Conservation (phyloP, 169 alveolate genomes). For the Eimeria acervulina region DNA sequence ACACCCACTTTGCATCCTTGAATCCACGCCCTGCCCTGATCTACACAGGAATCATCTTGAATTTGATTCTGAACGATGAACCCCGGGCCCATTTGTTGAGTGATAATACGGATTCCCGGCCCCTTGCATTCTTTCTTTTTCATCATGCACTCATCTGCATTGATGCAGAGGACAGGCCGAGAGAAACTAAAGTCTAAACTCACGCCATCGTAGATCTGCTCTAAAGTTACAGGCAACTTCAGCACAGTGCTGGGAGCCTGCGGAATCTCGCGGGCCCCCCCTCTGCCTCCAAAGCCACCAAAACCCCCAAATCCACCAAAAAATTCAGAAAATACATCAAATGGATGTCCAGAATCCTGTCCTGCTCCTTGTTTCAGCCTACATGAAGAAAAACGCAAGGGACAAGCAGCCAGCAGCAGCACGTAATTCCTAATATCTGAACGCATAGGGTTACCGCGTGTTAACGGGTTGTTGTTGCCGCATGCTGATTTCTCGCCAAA, state of each 20-base stretch:
- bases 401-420: neutral
- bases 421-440: too few species aligned
- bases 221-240: conserved; percentile 84
- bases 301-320: conserved; percentile 68
- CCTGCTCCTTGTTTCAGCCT: conserved; percentile 78
- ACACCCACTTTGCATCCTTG: conserved; percentile 79
- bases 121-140: conserved; percentile 87
- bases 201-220: conserved; percentile 86
- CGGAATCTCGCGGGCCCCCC: conserved; percentile 75
- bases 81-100: conserved; percentile 89
- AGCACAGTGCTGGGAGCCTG: conserved; percentile 83
- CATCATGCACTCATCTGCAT: conserved; percentile 86
- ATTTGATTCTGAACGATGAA: conserved; percentile 88
- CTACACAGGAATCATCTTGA: conserved; percentile 87
- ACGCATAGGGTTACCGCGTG: too few species aligned
- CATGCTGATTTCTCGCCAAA: too few species aligned
- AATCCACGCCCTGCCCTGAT: conserved; percentile 87
- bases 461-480: too few species aligned
- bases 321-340: conserved; percentile 73
- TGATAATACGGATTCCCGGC: conserved; percentile 85
- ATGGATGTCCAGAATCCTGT: conserved; percentile 11
- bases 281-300: conserved; percentile 81
- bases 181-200: conserved; percentile 81
- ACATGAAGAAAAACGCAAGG: neutral
- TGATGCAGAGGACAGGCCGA: conserved; percentile 87